A percentile compares a stretch with the other conserved stretches of the same genome.
Evolutionary conservation across 106 monocot genomes (phyloP).

Genomic region (Xerophyta viscosa): DNA sequence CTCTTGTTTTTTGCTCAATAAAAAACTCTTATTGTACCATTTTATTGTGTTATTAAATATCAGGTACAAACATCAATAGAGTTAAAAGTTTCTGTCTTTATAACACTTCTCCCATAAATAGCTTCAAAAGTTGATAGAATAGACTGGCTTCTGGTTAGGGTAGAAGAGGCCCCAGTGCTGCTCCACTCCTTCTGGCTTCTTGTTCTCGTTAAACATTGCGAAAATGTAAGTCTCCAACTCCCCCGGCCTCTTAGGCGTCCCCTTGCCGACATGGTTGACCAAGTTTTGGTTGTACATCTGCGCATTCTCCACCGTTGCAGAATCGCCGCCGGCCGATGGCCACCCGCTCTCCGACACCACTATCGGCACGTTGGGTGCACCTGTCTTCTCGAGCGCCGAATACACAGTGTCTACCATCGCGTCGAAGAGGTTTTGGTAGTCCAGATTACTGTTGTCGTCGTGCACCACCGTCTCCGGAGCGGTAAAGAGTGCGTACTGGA

Average conservation of each 20-base stretch:
- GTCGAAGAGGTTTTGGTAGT: conserved; percentile 12
- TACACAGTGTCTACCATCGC: conserved; percentile 6
- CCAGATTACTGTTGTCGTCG: not conserved
- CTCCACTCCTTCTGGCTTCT: conserved; percentile 5
- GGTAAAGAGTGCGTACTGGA: conserved; percentile 4
- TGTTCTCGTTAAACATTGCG: conserved; percentile 17
- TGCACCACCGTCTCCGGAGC: not conserved
- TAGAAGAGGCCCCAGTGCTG: conserved; percentile 9
- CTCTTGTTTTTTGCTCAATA: too few relatives aligned
- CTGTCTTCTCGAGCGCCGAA: conserved; percentile 5
- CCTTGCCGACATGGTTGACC: conserved; percentile 3
- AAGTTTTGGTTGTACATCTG: conserved; percentile 6
- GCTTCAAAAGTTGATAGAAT: not conserved
- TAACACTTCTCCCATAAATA: not conserved
- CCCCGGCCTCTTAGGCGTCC: conserved; percentile 14
- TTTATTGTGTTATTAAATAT: too few relatives aligned
- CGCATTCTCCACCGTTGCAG: conserved; percentile 7
- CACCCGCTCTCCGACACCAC: conserved; percentile 13
- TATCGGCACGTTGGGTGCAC: conserved; percentile 1
- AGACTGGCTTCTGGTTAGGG: not conserved
- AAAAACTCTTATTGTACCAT: too few relatives aligned
- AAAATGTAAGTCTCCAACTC: conserved; percentile 11
- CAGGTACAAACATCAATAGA: too few relatives aligned
- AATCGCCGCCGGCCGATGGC: conserved; percentile 1
- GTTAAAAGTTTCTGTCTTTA: too few relatives aligned